Evolutionary conservation across 2,329 filamentous ascomycete species (phyloP).

Genomic region (Fusarium pseudonygamai): DNA sequence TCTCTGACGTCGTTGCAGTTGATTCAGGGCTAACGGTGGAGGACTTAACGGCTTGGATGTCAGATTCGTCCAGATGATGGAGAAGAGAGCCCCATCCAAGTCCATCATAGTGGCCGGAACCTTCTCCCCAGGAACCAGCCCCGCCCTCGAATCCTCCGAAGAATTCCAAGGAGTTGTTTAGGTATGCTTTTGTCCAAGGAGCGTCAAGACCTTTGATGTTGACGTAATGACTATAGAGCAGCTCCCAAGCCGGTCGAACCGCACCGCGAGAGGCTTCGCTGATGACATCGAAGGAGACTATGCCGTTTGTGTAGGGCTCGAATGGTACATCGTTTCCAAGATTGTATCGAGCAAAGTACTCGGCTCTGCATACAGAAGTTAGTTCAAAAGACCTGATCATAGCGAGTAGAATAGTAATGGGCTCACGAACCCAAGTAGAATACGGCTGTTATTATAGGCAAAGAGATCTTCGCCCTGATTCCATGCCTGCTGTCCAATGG

Average conservation of each 20-base stretch:
- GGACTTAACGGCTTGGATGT: background rate
- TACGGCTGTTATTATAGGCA: slow-evolving; percentile 27
- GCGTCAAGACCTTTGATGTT: slow-evolving; percentile 21
- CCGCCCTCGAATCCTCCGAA: background rate
- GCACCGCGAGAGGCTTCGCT: slow-evolving; percentile 11
- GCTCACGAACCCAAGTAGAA: slow-evolving; percentile 26
- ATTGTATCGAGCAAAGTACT: slow-evolving; percentile 29
- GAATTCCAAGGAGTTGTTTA: background rate
- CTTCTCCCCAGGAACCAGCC: background rate
- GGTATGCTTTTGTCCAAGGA: slow-evolving; percentile 24
- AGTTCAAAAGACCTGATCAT: background rate
- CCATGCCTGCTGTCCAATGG: slow-evolving; percentile 21
- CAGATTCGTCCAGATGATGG: background rate
- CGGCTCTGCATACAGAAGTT: background rate
- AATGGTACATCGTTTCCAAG: slow-evolving; percentile 28
- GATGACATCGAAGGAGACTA: slow-evolving; percentile 7
- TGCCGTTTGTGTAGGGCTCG: slow-evolving; percentile 26
- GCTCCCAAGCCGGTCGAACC: background rate
- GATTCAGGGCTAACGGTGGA: background rate
- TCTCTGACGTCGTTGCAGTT: background rate
- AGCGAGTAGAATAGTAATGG: rapidly evolving
- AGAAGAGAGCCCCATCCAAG: slow-evolving; percentile 4
- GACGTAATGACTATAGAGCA: slow-evolving; percentile 26
- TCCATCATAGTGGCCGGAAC: background rate
- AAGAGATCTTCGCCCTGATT: slow-evolving; percentile 27